Conservation (phyloP, 257 asterid genomes). For the Plectranthus barbatus region DNA sequence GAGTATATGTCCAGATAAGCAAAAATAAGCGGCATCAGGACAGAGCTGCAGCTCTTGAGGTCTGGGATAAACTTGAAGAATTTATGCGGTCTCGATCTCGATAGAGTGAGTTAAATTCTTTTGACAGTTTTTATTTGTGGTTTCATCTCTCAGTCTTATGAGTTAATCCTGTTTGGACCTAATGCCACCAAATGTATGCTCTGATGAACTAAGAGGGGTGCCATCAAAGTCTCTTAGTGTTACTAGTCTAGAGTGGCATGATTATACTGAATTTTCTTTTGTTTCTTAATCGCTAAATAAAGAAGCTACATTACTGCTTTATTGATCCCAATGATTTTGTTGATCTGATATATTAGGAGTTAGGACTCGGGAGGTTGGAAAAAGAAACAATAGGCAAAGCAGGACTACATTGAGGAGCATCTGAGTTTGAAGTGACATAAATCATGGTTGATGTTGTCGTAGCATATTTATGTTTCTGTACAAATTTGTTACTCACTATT, state of each 20-base stretch:
- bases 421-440: too few species aligned
- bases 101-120: slow-evolving; percentile 36
- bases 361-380: neutral
- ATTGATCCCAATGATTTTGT: neutral
- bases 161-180: neutral
- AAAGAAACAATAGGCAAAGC: neutral
- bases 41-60: slow-evolving; percentile 94
- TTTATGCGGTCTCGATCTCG: slow-evolving; percentile 92
- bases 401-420: too few species aligned
- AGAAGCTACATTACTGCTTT: neutral
- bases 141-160: neutral
- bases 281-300: neutral
- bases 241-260: too few species aligned
- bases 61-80: slow-evolving; percentile 99
- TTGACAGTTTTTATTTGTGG: neutral
- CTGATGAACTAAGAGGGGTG: too few species aligned
- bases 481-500: too few species aligned
- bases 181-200: too few species aligned
- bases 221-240: too few species aligned
- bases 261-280: neutral
- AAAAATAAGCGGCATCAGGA: slow-evolving; percentile 64
- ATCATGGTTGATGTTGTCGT: too few species aligned
- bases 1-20: slow-evolving; percentile 57
- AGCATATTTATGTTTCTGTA: neutral
- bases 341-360: too few species aligned